Conservation (phyloP, 1,139 yeast genomes). For the Debaryomycetaceae sp. region DNA sequence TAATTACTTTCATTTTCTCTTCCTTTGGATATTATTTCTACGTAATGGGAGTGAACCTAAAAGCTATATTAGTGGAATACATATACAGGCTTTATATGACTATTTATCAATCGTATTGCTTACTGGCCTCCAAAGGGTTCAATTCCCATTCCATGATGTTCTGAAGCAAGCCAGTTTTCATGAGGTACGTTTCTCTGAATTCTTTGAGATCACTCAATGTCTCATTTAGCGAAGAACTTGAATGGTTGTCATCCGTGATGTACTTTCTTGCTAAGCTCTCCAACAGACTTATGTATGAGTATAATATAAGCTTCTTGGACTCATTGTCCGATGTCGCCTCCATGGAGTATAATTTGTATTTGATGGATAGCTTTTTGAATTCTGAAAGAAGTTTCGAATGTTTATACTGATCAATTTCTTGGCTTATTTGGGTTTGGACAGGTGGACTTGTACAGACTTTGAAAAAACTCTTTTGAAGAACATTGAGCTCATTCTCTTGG, state of each 20-base stretch:
- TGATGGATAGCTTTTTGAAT: constrained; percentile 30
- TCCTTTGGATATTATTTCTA: neutral
- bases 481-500: constrained; percentile 17
- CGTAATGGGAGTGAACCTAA: too few species aligned
- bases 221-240: constrained; percentile 5
- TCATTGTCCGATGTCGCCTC: constrained; percentile 10
- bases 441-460: constrained; percentile 16
- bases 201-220: constrained; percentile 13
- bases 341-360: constrained; percentile 23
- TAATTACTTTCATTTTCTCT: constrained; percentile 25
- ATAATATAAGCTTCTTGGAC: constrained; percentile 10
- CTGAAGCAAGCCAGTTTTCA: constrained; percentile 5
- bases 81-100: neutral
- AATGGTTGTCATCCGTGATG: constrained; percentile 1
- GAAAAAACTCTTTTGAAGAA: constrained; percentile 26
- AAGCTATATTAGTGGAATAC: neutral
- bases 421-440: constrained; percentile 12
- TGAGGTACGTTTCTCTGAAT: constrained; percentile 15
- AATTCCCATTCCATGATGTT: neutral
- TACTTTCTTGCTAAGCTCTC: constrained; percentile 13
- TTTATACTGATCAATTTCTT: constrained; percentile 8
- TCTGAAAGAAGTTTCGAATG: constrained; percentile 19
- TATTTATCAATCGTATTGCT: neutral
- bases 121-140: neutral
- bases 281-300: constrained; percentile 18